Conservation (phyloP, 345 rosid genomes). For the Heritiera littoralis region DNA sequence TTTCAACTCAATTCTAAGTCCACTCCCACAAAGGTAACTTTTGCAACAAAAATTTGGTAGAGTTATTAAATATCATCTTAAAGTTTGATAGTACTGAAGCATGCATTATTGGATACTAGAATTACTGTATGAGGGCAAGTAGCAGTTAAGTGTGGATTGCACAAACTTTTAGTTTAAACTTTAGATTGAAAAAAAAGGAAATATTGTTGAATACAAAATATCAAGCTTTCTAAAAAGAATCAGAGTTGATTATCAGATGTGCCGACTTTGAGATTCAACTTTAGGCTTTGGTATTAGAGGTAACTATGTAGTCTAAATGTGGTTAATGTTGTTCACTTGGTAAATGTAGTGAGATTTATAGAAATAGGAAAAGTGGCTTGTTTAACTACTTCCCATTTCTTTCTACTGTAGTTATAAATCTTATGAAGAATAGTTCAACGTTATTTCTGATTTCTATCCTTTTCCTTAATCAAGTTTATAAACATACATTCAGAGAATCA, state of each 20-base stretch:
- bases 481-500: neutral
- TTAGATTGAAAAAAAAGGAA: neutral
- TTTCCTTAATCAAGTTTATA: neutral
- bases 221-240: neutral
- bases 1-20: neutral
- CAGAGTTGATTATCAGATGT: neutral
- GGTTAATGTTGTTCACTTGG: neutral
- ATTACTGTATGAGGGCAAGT: neutral
- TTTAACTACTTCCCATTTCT: neutral
- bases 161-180: neutral
- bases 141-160: neutral
- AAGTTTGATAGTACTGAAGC: constrained; percentile 2
- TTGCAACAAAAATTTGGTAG: too few relatives aligned
- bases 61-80: neutral
- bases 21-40: neutral
- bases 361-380: neutral
- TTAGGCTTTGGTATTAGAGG: neutral
- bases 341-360: neutral
- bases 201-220: neutral
- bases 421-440: neutral
- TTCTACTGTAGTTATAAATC: neutral
- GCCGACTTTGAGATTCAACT: neutral
- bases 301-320: neutral
- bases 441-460: neutral
- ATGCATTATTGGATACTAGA: neutral